Percentiles rank a stretch among this genome's conserved stretches.
phyloP scores from a whole-genome alignment of 2,329 filamentous ascomycete genomes.

The Nemania serpens region DNA sequence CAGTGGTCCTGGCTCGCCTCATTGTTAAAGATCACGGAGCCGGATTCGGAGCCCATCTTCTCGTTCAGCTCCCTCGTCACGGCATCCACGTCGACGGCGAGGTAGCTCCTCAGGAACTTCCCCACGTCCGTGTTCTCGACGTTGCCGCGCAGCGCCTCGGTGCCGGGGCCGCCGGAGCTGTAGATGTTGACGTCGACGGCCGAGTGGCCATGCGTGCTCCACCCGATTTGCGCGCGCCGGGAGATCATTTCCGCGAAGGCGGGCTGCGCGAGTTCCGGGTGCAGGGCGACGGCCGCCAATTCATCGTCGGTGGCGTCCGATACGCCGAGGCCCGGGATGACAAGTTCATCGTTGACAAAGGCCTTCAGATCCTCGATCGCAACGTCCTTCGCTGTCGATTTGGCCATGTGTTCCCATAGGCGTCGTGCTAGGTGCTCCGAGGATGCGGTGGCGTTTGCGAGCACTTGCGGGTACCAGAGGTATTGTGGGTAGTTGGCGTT shows the following conservation, averaged over 20 bases:
- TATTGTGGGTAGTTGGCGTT: conserved; percentile 60
- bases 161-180: conserved; percentile 69
- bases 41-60: conserved; percentile 45
- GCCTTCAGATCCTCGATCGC: conserved; percentile 52
- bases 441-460: conserved; percentile 77
- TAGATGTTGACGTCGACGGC: conserved; percentile 98
- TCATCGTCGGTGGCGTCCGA: conserved; percentile 73
- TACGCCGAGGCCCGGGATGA: conserved; percentile 76
- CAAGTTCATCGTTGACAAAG: conserved; percentile 71
- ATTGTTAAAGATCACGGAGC: neutral
- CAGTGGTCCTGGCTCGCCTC: conserved; percentile 32
- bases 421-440: conserved; percentile 70
- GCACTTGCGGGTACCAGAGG: conserved; percentile 80
- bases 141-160: conserved; percentile 74
- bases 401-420: conserved; percentile 63
- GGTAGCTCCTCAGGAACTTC: conserved; percentile 76
- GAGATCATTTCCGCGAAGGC: conserved; percentile 86
- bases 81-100: conserved; percentile 76
- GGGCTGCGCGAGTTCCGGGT: conserved; percentile 57
- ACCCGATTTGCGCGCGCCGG: conserved; percentile 84
- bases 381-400: conserved; percentile 32
- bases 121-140: conserved; percentile 96
- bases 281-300: conserved; percentile 65
- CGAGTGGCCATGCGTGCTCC: conserved; percentile 91
- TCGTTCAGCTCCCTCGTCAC: conserved; percentile 77